Conservation (phyloP, 192 early-diverging fungal genomes). For the Coemansia sp. region DNA sequence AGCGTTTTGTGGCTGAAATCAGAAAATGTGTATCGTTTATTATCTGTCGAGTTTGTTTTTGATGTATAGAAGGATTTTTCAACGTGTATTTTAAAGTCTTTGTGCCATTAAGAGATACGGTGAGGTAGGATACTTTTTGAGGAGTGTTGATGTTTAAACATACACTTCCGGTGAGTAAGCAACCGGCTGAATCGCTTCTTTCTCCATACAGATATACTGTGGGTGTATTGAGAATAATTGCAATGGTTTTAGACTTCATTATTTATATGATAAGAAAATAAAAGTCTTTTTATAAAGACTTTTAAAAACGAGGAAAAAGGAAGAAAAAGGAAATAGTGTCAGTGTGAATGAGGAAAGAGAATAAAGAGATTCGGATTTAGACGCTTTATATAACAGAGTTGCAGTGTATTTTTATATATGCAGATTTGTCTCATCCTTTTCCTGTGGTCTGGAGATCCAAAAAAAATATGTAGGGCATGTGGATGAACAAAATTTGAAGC, state of each 20-base stretch:
- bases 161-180: conserved; percentile 13
- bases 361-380: no score
- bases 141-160: conserved; percentile 10
- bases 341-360: no score
- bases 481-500: no score
- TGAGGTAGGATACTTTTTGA: conserved; percentile 4
- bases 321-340: background rate
- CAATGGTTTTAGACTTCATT: conserved; percentile 5
- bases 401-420: no score
- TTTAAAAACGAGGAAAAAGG: background rate
- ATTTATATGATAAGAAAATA: background rate
- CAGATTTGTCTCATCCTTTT: no score
- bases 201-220: conserved; percentile 17
- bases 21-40: background rate
- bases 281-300: background rate
- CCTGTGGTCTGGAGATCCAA: no score
- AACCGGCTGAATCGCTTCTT: conserved; percentile 5
- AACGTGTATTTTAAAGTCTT: background rate
- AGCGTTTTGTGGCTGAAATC: background rate
- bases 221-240: conserved; percentile 17
- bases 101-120: conserved; percentile 11
- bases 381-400: no score
- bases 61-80: background rate
- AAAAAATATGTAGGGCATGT: no score
- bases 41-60: no score